These are phyloP conservation scores for Aureobasidium melanogenum DNA, from an alignment of 2,329 filamentous ascomycete species.

Conservation along the genomic window DNA sequence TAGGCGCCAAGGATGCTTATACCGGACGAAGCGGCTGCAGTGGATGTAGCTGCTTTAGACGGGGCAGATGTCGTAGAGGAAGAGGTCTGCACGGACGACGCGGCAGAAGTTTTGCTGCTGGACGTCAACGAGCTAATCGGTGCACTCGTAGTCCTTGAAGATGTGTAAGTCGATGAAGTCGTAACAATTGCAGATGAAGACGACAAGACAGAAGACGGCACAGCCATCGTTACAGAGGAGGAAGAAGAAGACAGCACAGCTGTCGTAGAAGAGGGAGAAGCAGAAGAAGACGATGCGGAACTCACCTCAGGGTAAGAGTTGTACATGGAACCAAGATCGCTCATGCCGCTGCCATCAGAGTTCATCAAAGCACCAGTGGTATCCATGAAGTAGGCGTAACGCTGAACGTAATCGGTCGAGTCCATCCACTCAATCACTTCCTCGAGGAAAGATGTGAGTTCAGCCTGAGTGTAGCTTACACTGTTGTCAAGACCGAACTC, in stretches of 20 bases:
- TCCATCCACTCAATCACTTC: constrained; percentile 36
- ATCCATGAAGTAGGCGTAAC: constrained; percentile 29
- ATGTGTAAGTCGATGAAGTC: background rate
- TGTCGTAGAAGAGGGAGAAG: background rate
- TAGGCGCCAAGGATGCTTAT: constrained; percentile 12
- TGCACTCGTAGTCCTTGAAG: constrained; percentile 3
- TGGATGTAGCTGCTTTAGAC: background rate
- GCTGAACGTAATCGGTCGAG: constrained; percentile 26
- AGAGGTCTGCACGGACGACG: background rate
- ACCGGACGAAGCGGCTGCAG: background rate
- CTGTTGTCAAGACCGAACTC: constrained; percentile 48
- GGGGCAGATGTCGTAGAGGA: background rate
- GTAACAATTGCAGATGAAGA: background rate
- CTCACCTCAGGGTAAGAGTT: constrained; percentile 17
- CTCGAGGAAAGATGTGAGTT: constrained; percentile 38
- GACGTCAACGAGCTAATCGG: background rate
- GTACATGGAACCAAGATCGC: constrained; percentile 17
- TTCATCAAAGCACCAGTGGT: constrained; percentile 22
- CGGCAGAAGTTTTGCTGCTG: constrained; percentile 1
- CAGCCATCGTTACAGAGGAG: background rate
- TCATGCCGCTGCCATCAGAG: constrained; percentile 16
- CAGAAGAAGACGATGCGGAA: background rate
- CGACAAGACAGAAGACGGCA: background rate
- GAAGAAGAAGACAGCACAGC: background rate
- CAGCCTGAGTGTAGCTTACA: constrained; percentile 26